Evolutionary conservation across 148 eudicot species (phyloP).

Genomic region (Cornus florida): DNA sequence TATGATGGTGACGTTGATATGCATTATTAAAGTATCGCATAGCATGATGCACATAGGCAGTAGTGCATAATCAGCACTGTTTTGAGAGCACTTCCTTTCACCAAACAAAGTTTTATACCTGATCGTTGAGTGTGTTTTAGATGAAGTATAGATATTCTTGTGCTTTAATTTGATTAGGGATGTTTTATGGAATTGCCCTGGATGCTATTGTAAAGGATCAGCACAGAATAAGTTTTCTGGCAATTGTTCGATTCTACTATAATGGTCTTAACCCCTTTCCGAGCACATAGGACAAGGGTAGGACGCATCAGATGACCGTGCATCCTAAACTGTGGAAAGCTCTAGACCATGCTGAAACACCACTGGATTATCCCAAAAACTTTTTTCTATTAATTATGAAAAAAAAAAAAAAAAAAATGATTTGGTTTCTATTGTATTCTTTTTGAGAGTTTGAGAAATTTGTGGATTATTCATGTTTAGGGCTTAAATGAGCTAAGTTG

Average conservation of each 20-base stretch:
- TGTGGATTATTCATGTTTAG: too few relatives aligned
- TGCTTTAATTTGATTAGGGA: neutral
- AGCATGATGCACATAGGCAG: neutral
- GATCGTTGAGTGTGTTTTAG: neutral
- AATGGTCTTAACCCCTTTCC: neutral
- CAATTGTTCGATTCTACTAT: neutral
- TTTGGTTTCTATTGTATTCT: neutral
- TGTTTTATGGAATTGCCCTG: neutral
- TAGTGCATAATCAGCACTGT: neutral
- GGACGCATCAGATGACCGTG: neutral
- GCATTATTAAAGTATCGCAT: neutral
- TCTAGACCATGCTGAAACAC: neutral
- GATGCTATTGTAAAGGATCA: neutral
- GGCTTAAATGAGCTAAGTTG: too few relatives aligned
- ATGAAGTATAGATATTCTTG: neutral
- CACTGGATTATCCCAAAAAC: neutral
- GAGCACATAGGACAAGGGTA: neutral
- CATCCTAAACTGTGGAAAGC: neutral
- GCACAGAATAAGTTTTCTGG: neutral
- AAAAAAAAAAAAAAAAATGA: too few relatives aligned
- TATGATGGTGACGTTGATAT: neutral
- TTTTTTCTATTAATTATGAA: too few relatives aligned
- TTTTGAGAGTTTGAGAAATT: neutral
- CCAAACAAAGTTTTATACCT: too few relatives aligned
- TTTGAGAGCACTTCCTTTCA: neutral